Percentiles rank a stretch among this genome's conserved stretches.
Evolutionary conservation across 164 flowering plant genomes (phyloP).

Genomic region (Sedum album): DNA sequence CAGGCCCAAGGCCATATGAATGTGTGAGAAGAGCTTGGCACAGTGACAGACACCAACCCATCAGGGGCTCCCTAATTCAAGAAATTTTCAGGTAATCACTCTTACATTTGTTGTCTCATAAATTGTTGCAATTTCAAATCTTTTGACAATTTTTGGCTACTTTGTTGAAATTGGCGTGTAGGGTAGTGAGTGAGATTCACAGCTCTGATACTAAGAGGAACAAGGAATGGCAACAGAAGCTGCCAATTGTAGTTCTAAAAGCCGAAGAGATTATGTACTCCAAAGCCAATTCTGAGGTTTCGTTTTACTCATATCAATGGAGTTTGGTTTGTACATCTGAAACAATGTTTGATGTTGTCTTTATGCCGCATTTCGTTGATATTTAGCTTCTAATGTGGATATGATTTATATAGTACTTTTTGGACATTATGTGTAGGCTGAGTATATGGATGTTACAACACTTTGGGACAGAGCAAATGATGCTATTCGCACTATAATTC

Average conservation of each 20-base stretch:
- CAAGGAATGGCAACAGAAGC: constrained; percentile 92
- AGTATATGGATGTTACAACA: constrained; percentile 63
- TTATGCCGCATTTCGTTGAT: not conserved
- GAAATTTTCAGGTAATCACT: constrained; percentile 71
- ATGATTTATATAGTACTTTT: constrained; percentile 1
- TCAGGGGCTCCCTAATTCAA: constrained; percentile 83
- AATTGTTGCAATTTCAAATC: not conserved
- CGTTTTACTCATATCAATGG: not conserved
- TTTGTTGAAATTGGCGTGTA: constrained; percentile 16
- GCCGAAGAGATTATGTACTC: constrained; percentile 96
- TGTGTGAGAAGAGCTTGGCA: constrained; percentile 96
- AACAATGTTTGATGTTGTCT: not conserved
- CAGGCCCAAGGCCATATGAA: constrained; percentile 92
- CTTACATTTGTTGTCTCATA: not conserved
- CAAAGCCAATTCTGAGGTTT: constrained; percentile 95
- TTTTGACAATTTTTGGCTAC: constrained; percentile 1
- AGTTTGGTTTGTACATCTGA: not conserved
- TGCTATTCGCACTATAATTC: constrained; percentile 76
- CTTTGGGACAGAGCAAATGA: constrained; percentile 68
- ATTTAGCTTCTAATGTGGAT: not conserved
- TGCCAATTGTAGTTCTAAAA: constrained; percentile 82
- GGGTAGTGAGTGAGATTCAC: constrained; percentile 67
- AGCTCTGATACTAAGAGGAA: constrained; percentile 64
- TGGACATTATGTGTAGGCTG: constrained; percentile 34
- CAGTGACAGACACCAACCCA: constrained; percentile 90